Evolutionary conservation across 768 basidiomycete genomes (phyloP).

Genomic region (Chlorophyllum brunneum): DNA sequence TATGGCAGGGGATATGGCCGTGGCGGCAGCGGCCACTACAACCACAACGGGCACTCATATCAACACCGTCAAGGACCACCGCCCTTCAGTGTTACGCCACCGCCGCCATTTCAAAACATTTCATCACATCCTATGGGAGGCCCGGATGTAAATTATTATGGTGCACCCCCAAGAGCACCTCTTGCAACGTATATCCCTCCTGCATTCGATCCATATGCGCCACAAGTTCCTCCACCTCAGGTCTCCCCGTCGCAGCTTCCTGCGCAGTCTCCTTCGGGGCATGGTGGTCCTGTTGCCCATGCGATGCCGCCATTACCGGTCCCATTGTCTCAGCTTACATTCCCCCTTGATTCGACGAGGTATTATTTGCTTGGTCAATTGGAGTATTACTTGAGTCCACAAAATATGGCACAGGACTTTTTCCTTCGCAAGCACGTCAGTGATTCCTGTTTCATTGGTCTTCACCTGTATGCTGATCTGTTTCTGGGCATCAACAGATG

Average conservation of each 20-base stretch:
- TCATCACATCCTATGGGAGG: background rate
- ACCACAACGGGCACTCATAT: slow-evolving; percentile 21
- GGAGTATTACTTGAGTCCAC: slow-evolving; percentile 88
- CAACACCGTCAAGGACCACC: slow-evolving; percentile 24
- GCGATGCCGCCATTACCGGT: slow-evolving; percentile 36
- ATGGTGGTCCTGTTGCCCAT: background rate
- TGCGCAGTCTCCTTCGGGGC: slow-evolving; percentile 1
- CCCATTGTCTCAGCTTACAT: slow-evolving; percentile 42
- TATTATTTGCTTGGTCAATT: slow-evolving; percentile 77
- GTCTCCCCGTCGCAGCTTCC: slow-evolving; percentile 12
- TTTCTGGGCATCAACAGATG: slow-evolving; percentile 55
- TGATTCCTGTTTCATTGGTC: slow-evolving; percentile 15
- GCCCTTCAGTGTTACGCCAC: slow-evolving; percentile 25
- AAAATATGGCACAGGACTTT: slow-evolving; percentile 87
- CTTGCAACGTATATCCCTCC: slow-evolving; percentile 13
- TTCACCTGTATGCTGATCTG: slow-evolving; percentile 5
- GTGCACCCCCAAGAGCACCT: slow-evolving; percentile 7
- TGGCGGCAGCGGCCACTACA: slow-evolving; percentile 18
- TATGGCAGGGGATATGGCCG: slow-evolving; percentile 31
- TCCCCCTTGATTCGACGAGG: slow-evolving; percentile 61
- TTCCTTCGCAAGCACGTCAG: slow-evolving; percentile 76
- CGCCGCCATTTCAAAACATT: slow-evolving; percentile 22
- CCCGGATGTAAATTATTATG: slow-evolving; percentile 15
- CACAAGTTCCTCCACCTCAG: slow-evolving; percentile 22
- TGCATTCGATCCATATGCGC: slow-evolving; percentile 13